These are phyloP conservation scores for Stephania cephalantha DNA, from an alignment of 164 flowering plant species.

Conservation along the genomic window DNA sequence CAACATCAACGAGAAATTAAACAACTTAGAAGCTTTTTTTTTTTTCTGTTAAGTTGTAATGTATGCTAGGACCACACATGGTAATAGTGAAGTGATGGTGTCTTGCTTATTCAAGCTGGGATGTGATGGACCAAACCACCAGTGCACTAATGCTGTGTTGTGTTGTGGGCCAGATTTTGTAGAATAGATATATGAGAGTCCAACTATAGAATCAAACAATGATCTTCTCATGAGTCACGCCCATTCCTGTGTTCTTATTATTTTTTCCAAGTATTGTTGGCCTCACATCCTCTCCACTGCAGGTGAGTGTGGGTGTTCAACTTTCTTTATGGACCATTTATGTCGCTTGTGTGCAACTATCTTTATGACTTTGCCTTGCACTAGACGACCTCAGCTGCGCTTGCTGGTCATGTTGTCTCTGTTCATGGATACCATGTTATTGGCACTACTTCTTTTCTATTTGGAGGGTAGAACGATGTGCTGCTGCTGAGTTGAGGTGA, in stretches of 20 bases:
- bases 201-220: neutral
- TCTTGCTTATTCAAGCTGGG: neutral
- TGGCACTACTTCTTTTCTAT: neutral
- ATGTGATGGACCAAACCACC: neutral
- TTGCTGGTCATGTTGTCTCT: neutral
- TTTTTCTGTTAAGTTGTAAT: neutral
- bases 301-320: neutral
- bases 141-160: neutral
- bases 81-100: conserved; percentile 1
- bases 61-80: neutral
- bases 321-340: neutral
- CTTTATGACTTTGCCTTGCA: neutral
- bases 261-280: neutral
- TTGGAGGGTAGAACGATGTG: neutral
- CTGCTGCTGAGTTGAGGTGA: neutral
- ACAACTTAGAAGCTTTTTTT: neutral
- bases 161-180: conserved; percentile 1
- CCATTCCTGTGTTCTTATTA: neutral
- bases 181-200: neutral
- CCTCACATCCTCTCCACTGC: neutral
- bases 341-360: conserved; percentile 1
- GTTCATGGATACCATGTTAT: neutral
- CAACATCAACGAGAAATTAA: neutral
- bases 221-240: neutral
- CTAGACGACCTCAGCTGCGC: neutral